Evolutionary conservation across 441 rosid genomes (phyloP).

Genomic region (Gossypium gossypioides): DNA sequence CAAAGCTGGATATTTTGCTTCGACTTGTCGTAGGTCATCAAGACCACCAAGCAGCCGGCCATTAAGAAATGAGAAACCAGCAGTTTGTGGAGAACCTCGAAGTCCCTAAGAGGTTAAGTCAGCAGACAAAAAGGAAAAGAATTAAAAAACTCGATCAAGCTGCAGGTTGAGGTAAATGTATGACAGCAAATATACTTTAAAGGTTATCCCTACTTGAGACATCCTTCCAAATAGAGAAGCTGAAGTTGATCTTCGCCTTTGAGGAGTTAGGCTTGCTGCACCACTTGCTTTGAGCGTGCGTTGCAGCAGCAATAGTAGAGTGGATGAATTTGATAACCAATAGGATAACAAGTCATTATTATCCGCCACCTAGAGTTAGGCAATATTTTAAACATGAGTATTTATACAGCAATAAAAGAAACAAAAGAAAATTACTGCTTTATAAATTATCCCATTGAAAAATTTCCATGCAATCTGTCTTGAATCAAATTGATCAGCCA

Average conservation of each 20-base stretch:
- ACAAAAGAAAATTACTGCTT: background rate
- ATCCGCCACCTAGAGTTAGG: slow-evolving; percentile 61
- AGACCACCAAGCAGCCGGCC: slow-evolving; percentile 67
- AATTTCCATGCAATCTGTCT: background rate
- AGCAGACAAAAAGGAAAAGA: background rate
- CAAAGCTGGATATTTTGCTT: slow-evolving; percentile 98
- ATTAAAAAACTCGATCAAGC: background rate
- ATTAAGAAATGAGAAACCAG: slow-evolving; percentile 79
- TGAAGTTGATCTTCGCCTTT: slow-evolving; percentile 83
- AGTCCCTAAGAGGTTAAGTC: slow-evolving; percentile 49
- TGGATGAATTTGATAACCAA: slow-evolving; percentile 95
- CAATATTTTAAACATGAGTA: slow-evolving; percentile 1
- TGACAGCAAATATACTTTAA: background rate
- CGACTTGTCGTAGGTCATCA: slow-evolving; percentile 92
- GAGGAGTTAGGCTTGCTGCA: slow-evolving; percentile 97
- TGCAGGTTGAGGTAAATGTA: background rate
- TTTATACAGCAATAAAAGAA: background rate
- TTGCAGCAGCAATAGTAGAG: slow-evolving; percentile 84
- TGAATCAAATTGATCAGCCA: background rate
- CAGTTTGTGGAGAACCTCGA: slow-evolving; percentile 85
- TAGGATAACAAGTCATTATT: slow-evolving; percentile 77
- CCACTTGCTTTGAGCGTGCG: slow-evolving; percentile 96
- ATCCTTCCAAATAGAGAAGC: slow-evolving; percentile 96
- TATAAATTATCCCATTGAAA: background rate
- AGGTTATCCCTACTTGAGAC: slow-evolving; percentile 69